These are phyloP conservation scores for Calonectria crousiana DNA, from an alignment of 2,329 filamentous ascomycete genomes.

Conservation along the genomic window DNA sequence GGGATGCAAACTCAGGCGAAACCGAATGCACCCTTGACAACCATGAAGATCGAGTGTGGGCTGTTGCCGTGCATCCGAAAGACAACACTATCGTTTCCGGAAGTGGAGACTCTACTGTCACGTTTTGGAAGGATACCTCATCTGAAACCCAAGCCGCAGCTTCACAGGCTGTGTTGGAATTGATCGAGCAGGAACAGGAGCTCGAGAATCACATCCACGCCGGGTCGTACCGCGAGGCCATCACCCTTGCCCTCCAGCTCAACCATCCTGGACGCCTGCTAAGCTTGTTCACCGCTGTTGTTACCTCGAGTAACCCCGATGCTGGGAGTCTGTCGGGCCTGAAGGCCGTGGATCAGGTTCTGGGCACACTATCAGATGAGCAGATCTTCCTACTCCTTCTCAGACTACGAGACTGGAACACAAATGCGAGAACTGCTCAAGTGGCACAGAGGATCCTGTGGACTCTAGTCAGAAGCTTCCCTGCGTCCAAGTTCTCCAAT, in stretches of 20 bases:
- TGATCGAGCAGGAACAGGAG: constrained; percentile 94
- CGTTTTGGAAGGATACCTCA: constrained; percentile 96
- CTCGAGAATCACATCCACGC: constrained; percentile 92
- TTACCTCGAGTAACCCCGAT: constrained; percentile 72
- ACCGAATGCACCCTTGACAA: constrained; percentile 93
- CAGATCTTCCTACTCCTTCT: constrained; percentile 88
- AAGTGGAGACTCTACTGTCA: constrained; percentile 91
- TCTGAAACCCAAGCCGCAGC: constrained; percentile 81
- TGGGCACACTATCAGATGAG: constrained; percentile 82
- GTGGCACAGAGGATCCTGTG: constrained; percentile 89
- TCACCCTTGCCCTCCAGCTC: constrained; percentile 89
- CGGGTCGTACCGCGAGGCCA: constrained; percentile 91
- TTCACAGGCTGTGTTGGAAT: constrained; percentile 78
- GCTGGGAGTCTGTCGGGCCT: constrained; percentile 73
- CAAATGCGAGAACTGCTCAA: constrained; percentile 87
- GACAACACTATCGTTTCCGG: constrained; percentile 86
- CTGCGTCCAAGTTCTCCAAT: constrained; percentile 80
- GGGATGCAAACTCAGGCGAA: constrained; percentile 90
- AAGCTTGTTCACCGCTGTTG: constrained; percentile 83
- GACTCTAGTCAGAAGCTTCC: constrained; percentile 83
- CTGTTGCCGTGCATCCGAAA: constrained; percentile 78
- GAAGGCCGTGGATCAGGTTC: constrained; percentile 83
- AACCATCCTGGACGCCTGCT: constrained; percentile 94
- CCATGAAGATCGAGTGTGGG: constrained; percentile 96
- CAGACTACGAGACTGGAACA: constrained; percentile 95